These are phyloP conservation scores for Sporisorium iseilematis-ciliati DNA, from an alignment of 1,284 basidiomycete genomes.

Conservation along the genomic window DNA sequence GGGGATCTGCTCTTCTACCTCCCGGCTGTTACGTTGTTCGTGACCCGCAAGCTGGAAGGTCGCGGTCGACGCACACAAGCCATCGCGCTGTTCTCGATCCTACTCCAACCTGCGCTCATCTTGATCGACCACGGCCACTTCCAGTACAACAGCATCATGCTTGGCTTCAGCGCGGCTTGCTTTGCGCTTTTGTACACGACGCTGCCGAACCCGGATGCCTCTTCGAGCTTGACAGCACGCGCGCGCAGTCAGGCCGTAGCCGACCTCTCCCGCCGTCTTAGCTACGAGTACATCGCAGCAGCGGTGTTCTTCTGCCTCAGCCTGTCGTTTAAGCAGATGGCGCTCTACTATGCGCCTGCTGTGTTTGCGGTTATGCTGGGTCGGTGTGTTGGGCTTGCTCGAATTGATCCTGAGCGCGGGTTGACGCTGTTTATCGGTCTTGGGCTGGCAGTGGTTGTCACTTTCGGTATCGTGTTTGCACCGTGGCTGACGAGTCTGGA, in stretches of 20 bases:
- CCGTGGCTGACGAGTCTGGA: slow-evolving; percentile 79
- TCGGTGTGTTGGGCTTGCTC: slow-evolving; percentile 79
- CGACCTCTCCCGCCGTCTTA: slow-evolving; percentile 62
- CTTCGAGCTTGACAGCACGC: slow-evolving; percentile 5
- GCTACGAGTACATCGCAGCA: slow-evolving; percentile 76
- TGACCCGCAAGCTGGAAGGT: slow-evolving; percentile 55
- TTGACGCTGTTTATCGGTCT: slow-evolving; percentile 78
- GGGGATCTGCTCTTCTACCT: slow-evolving; percentile 82
- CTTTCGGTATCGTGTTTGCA: slow-evolving; percentile 79
- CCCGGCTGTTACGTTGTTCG: slow-evolving; percentile 73
- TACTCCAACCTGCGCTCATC: slow-evolving; percentile 85
- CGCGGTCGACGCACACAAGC: slow-evolving; percentile 62
- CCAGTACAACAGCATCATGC: slow-evolving; percentile 73
- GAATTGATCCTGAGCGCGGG: slow-evolving; percentile 77
- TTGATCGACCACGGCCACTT: slow-evolving; percentile 93
- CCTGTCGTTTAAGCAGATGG: slow-evolving; percentile 94
- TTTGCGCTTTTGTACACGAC: slow-evolving; percentile 63
- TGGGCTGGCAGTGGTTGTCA: slow-evolving; percentile 72
- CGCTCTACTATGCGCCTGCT: slow-evolving; percentile 90
- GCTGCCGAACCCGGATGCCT: slow-evolving; percentile 61
- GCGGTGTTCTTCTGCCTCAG: slow-evolving; percentile 85
- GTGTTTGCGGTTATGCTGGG: slow-evolving; percentile 68
- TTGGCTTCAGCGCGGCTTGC: slow-evolving; percentile 61
- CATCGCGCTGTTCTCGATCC: slow-evolving; percentile 72
- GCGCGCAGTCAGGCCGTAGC: slow-evolving; percentile 36